Evolutionary conservation across 108 stramenopile genomes (phyloP).

Genomic region (Nitzschia sp.): DNA sequence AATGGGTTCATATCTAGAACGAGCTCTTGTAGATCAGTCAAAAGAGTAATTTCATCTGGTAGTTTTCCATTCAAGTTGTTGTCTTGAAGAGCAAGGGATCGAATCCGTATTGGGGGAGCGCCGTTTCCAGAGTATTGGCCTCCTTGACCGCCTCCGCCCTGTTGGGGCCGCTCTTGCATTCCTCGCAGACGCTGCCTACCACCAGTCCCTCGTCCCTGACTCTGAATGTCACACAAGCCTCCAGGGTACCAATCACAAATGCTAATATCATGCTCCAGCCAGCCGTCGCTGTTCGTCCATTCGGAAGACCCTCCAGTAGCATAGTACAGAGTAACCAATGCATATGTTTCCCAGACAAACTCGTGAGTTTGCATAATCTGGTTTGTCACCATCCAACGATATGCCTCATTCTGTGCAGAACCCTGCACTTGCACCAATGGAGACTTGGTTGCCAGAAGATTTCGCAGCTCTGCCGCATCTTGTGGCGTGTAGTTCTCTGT

Average conservation of each 20-base stretch:
- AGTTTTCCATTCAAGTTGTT: background rate
- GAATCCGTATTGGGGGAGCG: background rate
- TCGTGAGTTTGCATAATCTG: background rate
- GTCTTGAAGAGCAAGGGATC: background rate
- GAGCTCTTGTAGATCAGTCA: background rate
- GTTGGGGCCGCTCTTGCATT: too few relatives aligned
- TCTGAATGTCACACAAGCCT: background rate
- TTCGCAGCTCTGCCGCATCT: background rate
- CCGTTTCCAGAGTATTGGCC: background rate
- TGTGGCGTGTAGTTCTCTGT: background rate
- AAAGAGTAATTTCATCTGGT: background rate
- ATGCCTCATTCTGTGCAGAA: background rate
- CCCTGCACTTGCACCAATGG: background rate
- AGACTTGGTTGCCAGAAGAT: background rate
- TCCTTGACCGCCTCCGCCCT: background rate
- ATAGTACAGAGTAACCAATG: background rate
- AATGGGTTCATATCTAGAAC: background rate
- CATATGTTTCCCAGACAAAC: background rate
- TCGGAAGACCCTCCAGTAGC: background rate
- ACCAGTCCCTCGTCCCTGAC: background rate
- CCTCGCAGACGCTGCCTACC: too few relatives aligned
- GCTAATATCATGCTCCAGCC: background rate
- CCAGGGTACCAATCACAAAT: conserved; percentile 19
- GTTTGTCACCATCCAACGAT: background rate
- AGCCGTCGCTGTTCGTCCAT: background rate